Evolutionary conservation across 768 basidiomycete species (phyloP).

Genomic region (Goffeauzyma gilvescens): DNA sequence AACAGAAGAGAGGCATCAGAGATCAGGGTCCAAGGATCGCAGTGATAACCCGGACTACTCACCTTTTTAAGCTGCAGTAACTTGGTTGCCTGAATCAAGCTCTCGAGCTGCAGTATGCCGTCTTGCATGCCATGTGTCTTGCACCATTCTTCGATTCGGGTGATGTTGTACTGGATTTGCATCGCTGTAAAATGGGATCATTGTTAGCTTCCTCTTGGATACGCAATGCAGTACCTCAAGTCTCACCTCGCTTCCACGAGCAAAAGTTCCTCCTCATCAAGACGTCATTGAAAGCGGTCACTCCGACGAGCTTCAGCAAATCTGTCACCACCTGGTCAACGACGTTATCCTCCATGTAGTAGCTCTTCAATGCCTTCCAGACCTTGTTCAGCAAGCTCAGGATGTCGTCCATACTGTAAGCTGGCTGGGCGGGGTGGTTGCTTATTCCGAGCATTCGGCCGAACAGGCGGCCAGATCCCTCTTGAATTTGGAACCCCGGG

Average conservation of each 20-base stretch:
- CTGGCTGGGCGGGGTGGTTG: conserved; percentile 42
- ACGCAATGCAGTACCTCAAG: not conserved
- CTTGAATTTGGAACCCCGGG: conserved; percentile 90
- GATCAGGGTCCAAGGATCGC: conserved; percentile 4
- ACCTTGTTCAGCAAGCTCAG: conserved; percentile 91
- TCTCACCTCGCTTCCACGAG: conserved; percentile 91
- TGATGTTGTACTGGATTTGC: conserved; percentile 99
- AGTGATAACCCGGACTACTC: conserved; percentile 10
- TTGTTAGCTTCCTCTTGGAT: conserved; percentile 1
- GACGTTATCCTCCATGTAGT: conserved; percentile 93
- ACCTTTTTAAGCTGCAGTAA: conserved; percentile 94
- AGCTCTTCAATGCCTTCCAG: conserved; percentile 94
- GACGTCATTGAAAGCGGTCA: conserved; percentile 93
- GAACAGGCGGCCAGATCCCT: conserved; percentile 81
- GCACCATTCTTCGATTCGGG: conserved; percentile 67
- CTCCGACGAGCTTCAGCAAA: conserved; percentile 82
- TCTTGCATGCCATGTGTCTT: conserved; percentile 99
- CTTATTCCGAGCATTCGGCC: conserved; percentile 72
- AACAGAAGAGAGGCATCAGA: not conserved
- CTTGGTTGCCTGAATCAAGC: conserved; percentile 99
- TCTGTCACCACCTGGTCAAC: conserved; percentile 80
- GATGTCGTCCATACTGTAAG: conserved; percentile 97
- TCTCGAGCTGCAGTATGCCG: conserved; percentile 88
- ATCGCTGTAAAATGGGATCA: conserved; percentile 47
- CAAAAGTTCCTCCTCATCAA: conserved; percentile 97